phyloP scores from a whole-genome alignment of 169 alveolate species.

The Plasmodium berghei region DNA sequence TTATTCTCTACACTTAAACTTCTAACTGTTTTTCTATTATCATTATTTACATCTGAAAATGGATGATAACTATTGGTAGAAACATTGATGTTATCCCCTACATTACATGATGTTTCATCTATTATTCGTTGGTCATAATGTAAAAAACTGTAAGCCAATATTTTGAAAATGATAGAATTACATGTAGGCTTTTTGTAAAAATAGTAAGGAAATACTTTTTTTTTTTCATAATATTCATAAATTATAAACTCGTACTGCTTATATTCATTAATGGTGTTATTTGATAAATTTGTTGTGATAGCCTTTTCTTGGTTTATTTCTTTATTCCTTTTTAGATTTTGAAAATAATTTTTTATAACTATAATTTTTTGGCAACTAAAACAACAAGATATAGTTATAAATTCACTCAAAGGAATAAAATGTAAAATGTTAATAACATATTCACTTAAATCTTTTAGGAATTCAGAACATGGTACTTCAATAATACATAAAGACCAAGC shows the following conservation, averaged over 20 bases:
- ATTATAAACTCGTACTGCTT: constrained; percentile 16
- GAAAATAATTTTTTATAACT: constrained; percentile 18
- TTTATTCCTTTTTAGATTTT: constrained; percentile 7
- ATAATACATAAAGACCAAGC: constrained; percentile 52
- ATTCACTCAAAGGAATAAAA: constrained; percentile 30
- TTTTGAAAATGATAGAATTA: constrained; percentile 53
- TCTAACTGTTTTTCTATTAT: constrained; percentile 8
- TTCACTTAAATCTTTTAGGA: constrained; percentile 58
- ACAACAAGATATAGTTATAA: constrained; percentile 65
- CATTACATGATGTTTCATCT: not conserved
- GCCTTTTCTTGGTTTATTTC: not conserved
- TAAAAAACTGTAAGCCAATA: constrained; percentile 43
- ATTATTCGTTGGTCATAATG: constrained; percentile 23
- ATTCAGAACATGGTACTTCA: constrained; percentile 26
- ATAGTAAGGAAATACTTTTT: constrained; percentile 42
- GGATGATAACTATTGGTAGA: not conserved
- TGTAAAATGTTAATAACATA: constrained; percentile 51
- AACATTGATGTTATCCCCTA: not conserved
- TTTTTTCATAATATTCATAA: constrained; percentile 29
- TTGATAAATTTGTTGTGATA: not conserved
- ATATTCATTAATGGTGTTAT: constrained; percentile 8
- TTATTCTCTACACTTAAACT: constrained; percentile 60
- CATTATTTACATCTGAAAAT: not conserved
- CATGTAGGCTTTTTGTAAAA: constrained; percentile 47
- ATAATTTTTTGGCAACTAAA: constrained; percentile 57